Base-by-base conservation (phyloP, 1,139 yeast species). In the Magnusiomyces paraingens region DNA sequence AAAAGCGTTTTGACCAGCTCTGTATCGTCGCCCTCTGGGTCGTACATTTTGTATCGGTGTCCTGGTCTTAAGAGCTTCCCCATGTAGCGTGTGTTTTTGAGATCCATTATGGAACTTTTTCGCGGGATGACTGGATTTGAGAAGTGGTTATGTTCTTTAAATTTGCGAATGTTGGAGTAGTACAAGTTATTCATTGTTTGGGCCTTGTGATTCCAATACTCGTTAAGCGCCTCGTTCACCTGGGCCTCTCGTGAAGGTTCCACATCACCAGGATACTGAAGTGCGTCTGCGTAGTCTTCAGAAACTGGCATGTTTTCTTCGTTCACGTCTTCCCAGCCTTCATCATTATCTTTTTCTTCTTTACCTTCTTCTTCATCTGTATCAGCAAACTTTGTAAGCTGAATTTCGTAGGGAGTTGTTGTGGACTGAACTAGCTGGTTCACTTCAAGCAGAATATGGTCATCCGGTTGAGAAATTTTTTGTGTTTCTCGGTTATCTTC, bases 351-450 rank as follows among this genome's bases (percentile, higher is more conserved):
- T 11, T 29, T 32, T 45, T 14, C 21, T 3, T n/a, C 38, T 15
- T 3, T 6, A 18, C 15, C n/a, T 2, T 44, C 21, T 26, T 22
- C 47, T 10, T 12, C 17, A 2, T 26, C 38, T 6, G 15, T 11
- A 44, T 44, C 47, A 8, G 36, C 32, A 46, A 46, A 46, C 40
- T 52, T 52, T n/a, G 54, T 44, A 1, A 52, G 49, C n/a, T 52
- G 54, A 26, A 49, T 36, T 12, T 52, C 54, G 22, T 48, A 52
- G 17, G 52, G 36, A 2, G 39, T 38, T 2, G 54, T 54, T 11
- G 57, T 47, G 22, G 55, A 52, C 12, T 55, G 57, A 4, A 52
- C 42, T 2, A 50, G 36, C 38, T 52, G 53, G 21, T 41, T 47
- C 2, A 54, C 41, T 42, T 54, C 57, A 5, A 46, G 40, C 21